Percentiles rank a stretch among this genome's conserved stretches.
phyloP scores from a whole-genome alignment of 1,139 yeast genomes.

The Kurtzmaniella natalensis region DNA sequence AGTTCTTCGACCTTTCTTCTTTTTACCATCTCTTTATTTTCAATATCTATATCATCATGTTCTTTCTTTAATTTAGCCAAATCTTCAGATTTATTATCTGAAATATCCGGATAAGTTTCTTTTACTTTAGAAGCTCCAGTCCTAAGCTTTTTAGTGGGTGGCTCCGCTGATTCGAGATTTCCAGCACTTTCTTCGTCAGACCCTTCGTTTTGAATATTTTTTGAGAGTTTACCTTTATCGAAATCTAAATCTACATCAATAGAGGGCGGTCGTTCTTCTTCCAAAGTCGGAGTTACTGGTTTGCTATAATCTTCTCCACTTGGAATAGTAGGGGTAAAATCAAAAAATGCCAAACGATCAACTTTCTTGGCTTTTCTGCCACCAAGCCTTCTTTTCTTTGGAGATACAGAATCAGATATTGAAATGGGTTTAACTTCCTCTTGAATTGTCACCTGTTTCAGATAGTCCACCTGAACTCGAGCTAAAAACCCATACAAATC shows the following conservation, averaged over 20 bases:
- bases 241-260: no score
- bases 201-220: no score
- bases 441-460: neutral
- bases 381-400: slow-evolving; percentile 7
- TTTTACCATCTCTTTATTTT: neutral
- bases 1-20: neutral
- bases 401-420: slow-evolving; percentile 1
- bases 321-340: slow-evolving; percentile 5
- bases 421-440: neutral
- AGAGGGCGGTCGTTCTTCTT: no score
- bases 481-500: neutral
- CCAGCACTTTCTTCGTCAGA: no score
- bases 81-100: neutral
- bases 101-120: no score
- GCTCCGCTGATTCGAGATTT: no score
- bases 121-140: neutral
- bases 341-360: slow-evolving; percentile 8
- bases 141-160: no score
- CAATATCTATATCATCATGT: neutral
- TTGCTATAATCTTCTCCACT: no score
- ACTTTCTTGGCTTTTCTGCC: slow-evolving; percentile 3
- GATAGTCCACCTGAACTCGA: neutral
- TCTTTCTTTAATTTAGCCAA: neutral
- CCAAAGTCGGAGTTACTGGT: no score
- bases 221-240: no score